Conservation (phyloP, 441 rosid species). For the Mallotus japonicus region DNA sequence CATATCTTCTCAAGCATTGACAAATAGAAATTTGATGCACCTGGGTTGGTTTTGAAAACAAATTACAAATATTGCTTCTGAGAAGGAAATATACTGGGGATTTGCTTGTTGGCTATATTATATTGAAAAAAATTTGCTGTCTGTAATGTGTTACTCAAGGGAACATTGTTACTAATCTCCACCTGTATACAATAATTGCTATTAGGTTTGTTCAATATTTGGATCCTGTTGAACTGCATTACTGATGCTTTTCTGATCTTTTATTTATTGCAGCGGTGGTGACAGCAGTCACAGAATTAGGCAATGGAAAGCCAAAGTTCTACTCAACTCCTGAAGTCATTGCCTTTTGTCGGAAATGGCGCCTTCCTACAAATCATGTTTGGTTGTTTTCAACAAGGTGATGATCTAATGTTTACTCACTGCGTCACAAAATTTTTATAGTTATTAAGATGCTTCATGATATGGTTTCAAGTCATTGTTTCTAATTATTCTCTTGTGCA, state of each 20-base stretch:
- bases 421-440: neutral
- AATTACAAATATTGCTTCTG: too few relatives aligned
- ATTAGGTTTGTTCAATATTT: neutral
- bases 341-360: constrained; percentile 89
- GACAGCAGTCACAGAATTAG: constrained; percentile 92
- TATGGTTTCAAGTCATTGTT: constrained; percentile 7
- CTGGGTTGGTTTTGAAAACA: too few relatives aligned
- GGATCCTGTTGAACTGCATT: neutral
- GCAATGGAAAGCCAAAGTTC: constrained; percentile 87
- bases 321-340: constrained; percentile 87
- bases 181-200: neutral
- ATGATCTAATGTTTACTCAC: constrained; percentile 19
- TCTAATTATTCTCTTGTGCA: constrained; percentile 25
- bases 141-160: neutral
- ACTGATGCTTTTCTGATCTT: constrained; percentile 16
- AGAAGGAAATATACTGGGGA: neutral
- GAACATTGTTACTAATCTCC: neutral
- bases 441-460: neutral
- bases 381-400: constrained; percentile 97
- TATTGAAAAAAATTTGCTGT: neutral
- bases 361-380: constrained; percentile 86
- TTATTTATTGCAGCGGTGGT: constrained; percentile 70
- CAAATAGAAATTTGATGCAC: too few relatives aligned
- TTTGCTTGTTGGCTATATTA: neutral
- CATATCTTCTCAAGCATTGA: too few relatives aligned